Base-by-base conservation (phyloP, 148 eudicot genomes). In the Cornus controversa region DNA sequence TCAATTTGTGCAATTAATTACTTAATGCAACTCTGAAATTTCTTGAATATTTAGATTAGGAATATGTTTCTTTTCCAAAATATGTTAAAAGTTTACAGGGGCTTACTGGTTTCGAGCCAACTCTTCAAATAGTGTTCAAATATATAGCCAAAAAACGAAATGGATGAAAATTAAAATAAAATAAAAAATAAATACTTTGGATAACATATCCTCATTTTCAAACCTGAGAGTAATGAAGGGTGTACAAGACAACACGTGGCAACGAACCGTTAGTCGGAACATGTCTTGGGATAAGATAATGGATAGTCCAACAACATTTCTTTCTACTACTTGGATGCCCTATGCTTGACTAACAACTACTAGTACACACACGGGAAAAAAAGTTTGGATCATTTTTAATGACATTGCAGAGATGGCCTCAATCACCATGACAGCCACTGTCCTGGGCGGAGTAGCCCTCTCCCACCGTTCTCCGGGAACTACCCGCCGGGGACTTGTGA, bases 371-470 rank as follows among this genome's bases (percentile, higher is more conserved):
- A 16, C n/a, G 5, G 2, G 5, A 25, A 66, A 53, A 75, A 9
- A 29, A 67, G 24, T 34, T 36, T 27, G 15, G 34, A 62, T n/a
- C 7, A n/a, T 0, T 31, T 31, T 73, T 25, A 22, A 8, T 0
- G 4, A 2, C 11, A 72, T 24, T 57, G 66, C 24, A 72, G 28
- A 79, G 75, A 87, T 87, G 90, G 87, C 90, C 25, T 87, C 87
- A 69, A 67, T 82, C 23, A 84, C 67, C 40, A 80, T 84, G 86
- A 24, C 86, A 82, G 78, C 78, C 74, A 57, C 78, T 60, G 42
- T 69, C 74, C 67, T 57, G 8, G 73, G 67, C 60, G 67, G 62
- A 34, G 77, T 67, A 77, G n/a, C 82, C 28, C 45, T 69, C 24
- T 25, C 45, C 24, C 14, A 31, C 36, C 18, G 50, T 15, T 63